Evolutionary conservation across 2,329 filamentous ascomycete genomes (phyloP).

Genomic region (Rosellinia necatrix): DNA sequence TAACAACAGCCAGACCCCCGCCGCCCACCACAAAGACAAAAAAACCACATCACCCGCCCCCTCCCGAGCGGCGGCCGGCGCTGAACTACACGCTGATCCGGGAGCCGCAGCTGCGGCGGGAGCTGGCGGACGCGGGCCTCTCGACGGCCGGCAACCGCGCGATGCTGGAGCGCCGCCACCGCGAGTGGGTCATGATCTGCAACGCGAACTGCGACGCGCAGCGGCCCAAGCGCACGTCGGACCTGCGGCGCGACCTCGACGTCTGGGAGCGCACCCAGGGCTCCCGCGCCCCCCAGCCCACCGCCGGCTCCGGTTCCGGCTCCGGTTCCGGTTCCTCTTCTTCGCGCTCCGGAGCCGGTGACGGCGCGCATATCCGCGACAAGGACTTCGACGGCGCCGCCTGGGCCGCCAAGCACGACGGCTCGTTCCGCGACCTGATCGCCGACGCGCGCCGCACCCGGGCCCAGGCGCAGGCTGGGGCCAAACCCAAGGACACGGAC

Average conservation of each 20-base stretch:
- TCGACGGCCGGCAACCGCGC: conserved; percentile 69
- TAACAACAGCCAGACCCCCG: too few species aligned
- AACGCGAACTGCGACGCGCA: conserved; percentile 95
- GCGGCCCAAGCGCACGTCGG: conserved; percentile 68
- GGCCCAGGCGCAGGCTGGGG: conserved; percentile 44
- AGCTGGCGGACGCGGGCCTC: conserved; percentile 79
- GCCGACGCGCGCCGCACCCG: conserved; percentile 70
- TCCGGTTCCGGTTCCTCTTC: too few species aligned
- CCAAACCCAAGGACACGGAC: conserved; percentile 34
- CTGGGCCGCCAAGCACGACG: conserved; percentile 74
- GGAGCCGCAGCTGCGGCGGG: conserved; percentile 77
- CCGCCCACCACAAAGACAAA: too few species aligned
- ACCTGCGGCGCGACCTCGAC: conserved; percentile 79
- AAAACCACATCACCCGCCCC: conserved; percentile 34
- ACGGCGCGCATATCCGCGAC: conserved; percentile 67
- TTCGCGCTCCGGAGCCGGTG: conserved; percentile 42
- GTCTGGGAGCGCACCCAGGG: conserved; percentile 87
- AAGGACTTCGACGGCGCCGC: conserved; percentile 85
- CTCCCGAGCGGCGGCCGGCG: conserved; percentile 71
- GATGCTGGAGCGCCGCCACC: conserved; percentile 79
- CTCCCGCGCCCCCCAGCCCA: conserved; percentile 56
- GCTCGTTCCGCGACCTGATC: conserved; percentile 80
- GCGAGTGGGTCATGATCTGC: conserved; percentile 93
- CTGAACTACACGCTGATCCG: conserved; percentile 89
- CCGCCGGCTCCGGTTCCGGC: too few species aligned